Conservation (phyloP, 2,329 filamentous ascomycete genomes). For the Scedosporium apiospermum region DNA sequence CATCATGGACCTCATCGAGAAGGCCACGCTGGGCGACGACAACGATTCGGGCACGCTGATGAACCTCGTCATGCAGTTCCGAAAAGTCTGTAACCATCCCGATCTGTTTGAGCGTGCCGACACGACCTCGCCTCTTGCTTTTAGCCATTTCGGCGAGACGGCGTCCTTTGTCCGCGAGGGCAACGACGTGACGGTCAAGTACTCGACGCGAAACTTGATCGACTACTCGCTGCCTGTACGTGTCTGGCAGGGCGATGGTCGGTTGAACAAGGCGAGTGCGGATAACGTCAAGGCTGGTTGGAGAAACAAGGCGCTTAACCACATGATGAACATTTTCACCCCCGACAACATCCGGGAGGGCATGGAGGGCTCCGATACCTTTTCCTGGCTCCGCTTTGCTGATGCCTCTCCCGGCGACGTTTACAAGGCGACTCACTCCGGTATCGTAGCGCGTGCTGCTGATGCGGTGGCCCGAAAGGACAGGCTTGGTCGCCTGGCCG, state of each 20-base stretch:
- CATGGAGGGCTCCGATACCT: conserved; percentile 51
- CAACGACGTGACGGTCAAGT: conserved; percentile 65
- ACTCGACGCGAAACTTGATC: conserved; percentile 80
- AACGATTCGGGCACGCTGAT: conserved; percentile 92
- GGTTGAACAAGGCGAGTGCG: conserved; percentile 62
- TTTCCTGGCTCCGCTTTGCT: conserved; percentile 85
- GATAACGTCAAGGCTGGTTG: conserved; percentile 73
- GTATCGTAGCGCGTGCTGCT: conserved; percentile 65
- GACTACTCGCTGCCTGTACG: conserved; percentile 75
- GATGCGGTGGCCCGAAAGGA: conserved; percentile 45
- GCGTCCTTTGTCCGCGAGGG: conserved; percentile 92
- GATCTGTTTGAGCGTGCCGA: conserved; percentile 95
- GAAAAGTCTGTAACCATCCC: conserved; percentile 97
- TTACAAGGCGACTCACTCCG: conserved; percentile 57
- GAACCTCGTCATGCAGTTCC: conserved; percentile 99
- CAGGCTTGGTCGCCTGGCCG: conserved; percentile 55
- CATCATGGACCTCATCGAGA: conserved; percentile 97
- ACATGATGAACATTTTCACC: conserved; percentile 86
- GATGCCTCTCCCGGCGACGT: conserved; percentile 68
- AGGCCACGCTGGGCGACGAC: conserved; percentile 87
- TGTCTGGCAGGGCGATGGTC: conserved; percentile 71
- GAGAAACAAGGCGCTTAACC: conserved; percentile 63
- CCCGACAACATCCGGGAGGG: conserved; percentile 67
- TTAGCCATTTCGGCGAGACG: conserved; percentile 85
- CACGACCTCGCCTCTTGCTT: conserved; percentile 75